A percentile compares a stretch with the other conserved stretches of the same genome.
These are phyloP conservation scores for Oenanthe sinensis DNA, from an alignment of 129 eudicot genomes.

Conservation along the genomic window DNA sequence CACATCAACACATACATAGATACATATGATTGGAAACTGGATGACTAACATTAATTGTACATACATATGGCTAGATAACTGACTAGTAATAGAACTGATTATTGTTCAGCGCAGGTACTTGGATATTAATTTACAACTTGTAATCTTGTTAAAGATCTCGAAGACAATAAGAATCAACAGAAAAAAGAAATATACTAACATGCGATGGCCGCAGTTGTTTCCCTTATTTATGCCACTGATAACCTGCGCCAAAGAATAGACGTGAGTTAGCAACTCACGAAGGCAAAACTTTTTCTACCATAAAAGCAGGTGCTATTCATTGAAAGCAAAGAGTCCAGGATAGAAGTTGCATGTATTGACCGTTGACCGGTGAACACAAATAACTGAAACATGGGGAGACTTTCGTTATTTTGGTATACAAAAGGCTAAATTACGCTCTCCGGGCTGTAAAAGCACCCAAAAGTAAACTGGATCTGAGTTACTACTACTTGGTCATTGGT, in stretches of 20 bases:
- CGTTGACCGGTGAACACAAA: background rate
- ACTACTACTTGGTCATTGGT: background rate
- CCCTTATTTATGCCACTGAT: conserved; percentile 95
- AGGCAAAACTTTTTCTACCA: background rate
- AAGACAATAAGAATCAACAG: background rate
- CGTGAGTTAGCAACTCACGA: conserved; percentile 9
- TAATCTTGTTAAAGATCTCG: background rate
- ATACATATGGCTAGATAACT: background rate
- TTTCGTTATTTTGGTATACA: background rate
- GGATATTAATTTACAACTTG: background rate
- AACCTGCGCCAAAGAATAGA: conserved; percentile 38
- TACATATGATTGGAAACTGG: background rate
- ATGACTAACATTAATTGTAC: background rate
- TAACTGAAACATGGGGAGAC: background rate
- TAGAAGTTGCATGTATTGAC: background rate
- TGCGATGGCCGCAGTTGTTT: conserved; percentile 84
- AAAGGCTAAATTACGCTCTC: background rate
- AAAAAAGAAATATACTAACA: conserved; percentile 39
- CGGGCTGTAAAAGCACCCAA: background rate
- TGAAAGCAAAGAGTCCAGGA: background rate
- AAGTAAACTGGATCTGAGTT: background rate
- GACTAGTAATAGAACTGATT: background rate
- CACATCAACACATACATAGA: background rate
- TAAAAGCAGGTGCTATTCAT: background rate
- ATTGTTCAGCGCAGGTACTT: background rate